These are phyloP conservation scores for Solanum pimpinellifolium DNA, from an alignment of 257 asterid genomes.

Conservation along the genomic window DNA sequence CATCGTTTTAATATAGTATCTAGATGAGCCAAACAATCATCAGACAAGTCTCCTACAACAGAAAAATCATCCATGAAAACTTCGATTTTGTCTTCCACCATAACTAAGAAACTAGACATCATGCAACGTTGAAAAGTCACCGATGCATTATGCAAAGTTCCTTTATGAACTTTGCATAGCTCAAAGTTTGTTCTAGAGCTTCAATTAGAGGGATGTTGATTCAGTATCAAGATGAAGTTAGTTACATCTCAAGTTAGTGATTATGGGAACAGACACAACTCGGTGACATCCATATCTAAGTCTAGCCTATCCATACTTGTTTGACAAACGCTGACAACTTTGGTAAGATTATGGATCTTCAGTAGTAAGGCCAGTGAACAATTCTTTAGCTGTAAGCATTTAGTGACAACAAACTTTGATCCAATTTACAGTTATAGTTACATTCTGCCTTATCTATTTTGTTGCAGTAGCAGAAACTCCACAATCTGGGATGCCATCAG, in stretches of 20 bases:
- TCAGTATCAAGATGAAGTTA: no score
- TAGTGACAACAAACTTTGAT: neutral
- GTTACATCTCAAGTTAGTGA: neutral
- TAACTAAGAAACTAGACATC: neutral
- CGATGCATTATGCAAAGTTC: no score
- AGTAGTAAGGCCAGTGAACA: neutral
- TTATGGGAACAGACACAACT: neutral
- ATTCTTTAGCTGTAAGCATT: neutral
- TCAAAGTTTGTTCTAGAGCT: neutral
- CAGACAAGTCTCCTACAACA: neutral
- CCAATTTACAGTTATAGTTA: neutral
- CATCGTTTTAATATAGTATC: no score
- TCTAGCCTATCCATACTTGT: neutral
- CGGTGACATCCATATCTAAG: neutral
- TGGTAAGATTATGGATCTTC: neutral
- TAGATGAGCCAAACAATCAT: neutral
- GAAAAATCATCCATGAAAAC: neutral
- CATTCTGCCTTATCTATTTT: neutral
- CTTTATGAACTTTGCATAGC: neutral
- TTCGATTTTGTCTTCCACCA: neutral
- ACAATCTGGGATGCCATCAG: slow-evolving; percentile 8
- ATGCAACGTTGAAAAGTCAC: neutral
- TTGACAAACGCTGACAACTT: neutral
- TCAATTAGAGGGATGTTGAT: neutral
- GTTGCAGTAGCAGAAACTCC: slow-evolving; percentile 9